These are phyloP conservation scores for Pythium sp. DNA, from an alignment of 352 stramenopile species.

Conservation along the genomic window DNA sequence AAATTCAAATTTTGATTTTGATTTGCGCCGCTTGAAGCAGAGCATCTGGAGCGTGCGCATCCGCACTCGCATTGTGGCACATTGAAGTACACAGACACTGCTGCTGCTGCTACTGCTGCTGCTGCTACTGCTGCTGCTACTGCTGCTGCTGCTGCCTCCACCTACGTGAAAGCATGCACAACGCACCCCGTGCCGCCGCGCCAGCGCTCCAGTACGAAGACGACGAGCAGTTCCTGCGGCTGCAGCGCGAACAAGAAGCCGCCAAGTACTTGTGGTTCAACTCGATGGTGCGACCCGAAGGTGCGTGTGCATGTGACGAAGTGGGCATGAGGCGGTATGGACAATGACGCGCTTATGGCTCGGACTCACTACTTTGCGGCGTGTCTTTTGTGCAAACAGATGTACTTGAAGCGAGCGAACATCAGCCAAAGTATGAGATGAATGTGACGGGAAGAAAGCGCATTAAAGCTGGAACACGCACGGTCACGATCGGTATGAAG, in stretches of 20 bases:
- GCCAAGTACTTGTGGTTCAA: conserved; percentile 67
- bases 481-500: conserved; percentile 51
- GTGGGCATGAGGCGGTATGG: neutral
- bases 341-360: neutral
- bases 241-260: conserved; percentile 15
- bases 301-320: conserved; percentile 31
- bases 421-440: conserved; percentile 69
- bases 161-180: conserved; percentile 8
- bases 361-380: neutral
- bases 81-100: neutral
- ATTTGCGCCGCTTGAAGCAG: conserved; percentile 6
- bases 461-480: conserved; percentile 61
- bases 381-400: conserved; percentile 33
- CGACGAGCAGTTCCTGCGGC: conserved; percentile 13
- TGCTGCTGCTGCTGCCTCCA: neutral
- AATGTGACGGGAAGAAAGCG: conserved; percentile 72
- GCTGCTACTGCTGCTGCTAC: neutral
- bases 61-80: neutral
- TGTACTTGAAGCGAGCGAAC: conserved; percentile 69
- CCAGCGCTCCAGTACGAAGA: conserved; percentile 26
- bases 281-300: conserved; percentile 51
- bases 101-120: neutral
- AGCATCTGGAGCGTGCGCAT: neutral
- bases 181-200: neutral
- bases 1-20: conserved; percentile 18